phyloP scores from a whole-genome alignment of 2,329 filamentous ascomycete species.

The Ophiocordyceps camponoti-rufipedis region DNA sequence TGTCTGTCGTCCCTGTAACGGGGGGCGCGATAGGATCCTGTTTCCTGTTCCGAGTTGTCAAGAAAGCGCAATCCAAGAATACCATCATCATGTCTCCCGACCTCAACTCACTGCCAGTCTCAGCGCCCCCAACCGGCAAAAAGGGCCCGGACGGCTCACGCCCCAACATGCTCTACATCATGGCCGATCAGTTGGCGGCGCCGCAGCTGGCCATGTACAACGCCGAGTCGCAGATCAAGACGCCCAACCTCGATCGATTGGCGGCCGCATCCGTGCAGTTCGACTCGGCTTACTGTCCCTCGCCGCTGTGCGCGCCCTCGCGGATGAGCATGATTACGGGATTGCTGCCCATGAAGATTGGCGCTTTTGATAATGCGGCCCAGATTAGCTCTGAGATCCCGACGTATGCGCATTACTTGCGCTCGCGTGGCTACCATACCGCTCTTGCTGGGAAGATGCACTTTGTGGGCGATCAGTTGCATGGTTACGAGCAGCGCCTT shows the following conservation, averaged over 20 bases:
- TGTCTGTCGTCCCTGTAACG: background rate
- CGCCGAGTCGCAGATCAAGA: slow-evolving; percentile 73
- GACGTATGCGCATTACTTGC: slow-evolving; percentile 84
- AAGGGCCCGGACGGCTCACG: slow-evolving; percentile 9
- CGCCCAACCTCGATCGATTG: slow-evolving; percentile 71
- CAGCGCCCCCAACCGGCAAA: slow-evolving; percentile 19
- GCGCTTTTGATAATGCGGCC: slow-evolving; percentile 79
- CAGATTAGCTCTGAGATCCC: slow-evolving; percentile 70
- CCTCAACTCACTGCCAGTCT: slow-evolving; percentile 50
- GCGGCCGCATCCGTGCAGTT: slow-evolving; percentile 75
- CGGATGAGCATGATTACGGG: slow-evolving; percentile 91
- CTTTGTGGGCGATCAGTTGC: slow-evolving; percentile 85
- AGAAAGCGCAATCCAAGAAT: background rate
- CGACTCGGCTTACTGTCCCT: slow-evolving; percentile 86
- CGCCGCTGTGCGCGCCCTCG: slow-evolving; percentile 79
- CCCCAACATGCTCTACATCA: slow-evolving; percentile 53
- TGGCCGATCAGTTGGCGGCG: slow-evolving; percentile 89
- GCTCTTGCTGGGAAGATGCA: slow-evolving; percentile 93
- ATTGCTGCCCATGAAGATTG: slow-evolving; percentile 79
- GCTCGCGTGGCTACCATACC: slow-evolving; percentile 72
- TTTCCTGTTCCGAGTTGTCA: too few relatives aligned
- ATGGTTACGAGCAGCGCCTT: slow-evolving; percentile 80
- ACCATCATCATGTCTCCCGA: slow-evolving; percentile 45
- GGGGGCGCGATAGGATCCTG: too few relatives aligned
- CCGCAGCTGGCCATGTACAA: slow-evolving; percentile 89